Conservation (phyloP, 2,329 filamentous ascomycete species). For the Calonectria fujianensis region DNA sequence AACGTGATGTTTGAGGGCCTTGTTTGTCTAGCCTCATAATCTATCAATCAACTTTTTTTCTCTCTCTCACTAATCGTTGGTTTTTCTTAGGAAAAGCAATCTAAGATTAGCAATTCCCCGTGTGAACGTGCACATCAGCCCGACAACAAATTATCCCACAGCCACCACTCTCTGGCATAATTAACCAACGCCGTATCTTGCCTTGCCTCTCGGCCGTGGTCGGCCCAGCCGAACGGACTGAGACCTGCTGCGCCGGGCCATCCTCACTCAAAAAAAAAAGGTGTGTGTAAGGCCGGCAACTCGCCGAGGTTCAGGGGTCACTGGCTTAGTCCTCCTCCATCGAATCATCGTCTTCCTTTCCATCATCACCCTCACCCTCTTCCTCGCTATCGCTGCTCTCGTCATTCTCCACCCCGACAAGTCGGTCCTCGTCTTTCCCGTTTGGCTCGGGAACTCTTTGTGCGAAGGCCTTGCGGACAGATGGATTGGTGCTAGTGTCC, state of each 20-base stretch:
- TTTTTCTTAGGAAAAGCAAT: conserved; percentile 17
- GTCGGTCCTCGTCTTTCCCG: conserved; percentile 81
- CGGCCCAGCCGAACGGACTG: conserved; percentile 27
- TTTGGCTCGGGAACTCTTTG: conserved; percentile 74
- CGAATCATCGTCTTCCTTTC: conserved; percentile 66
- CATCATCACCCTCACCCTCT: conserved; percentile 71
- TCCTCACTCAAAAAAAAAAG: conserved; percentile 23
- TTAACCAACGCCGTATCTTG: not conserved
- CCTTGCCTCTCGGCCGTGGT: conserved; percentile 13
- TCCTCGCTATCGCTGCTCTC: conserved; percentile 81
- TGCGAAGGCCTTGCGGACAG: conserved; percentile 89
- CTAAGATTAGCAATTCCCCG: conserved; percentile 19
- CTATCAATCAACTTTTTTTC: conserved; percentile 15
- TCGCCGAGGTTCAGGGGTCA: conserved; percentile 30
- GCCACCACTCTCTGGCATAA: conserved; percentile 18
- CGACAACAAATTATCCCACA: conserved; percentile 26
- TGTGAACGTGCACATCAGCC: conserved; percentile 29
- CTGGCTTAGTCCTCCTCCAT: conserved; percentile 74
- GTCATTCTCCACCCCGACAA: conserved; percentile 83
- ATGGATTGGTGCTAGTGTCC: conserved; percentile 95
- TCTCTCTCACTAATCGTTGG: conserved; percentile 1
- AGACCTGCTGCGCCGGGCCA: conserved; percentile 23
- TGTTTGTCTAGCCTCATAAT: conserved; percentile 40
- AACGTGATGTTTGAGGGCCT: conserved; percentile 44
- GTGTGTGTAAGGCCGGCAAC: conserved; percentile 26